A percentile compares a stretch with the other conserved stretches of the same genome.
These are phyloP conservation scores for Metarhizium brunneum DNA, from an alignment of 2,329 filamentous ascomycete species.

Conservation along the genomic window DNA sequence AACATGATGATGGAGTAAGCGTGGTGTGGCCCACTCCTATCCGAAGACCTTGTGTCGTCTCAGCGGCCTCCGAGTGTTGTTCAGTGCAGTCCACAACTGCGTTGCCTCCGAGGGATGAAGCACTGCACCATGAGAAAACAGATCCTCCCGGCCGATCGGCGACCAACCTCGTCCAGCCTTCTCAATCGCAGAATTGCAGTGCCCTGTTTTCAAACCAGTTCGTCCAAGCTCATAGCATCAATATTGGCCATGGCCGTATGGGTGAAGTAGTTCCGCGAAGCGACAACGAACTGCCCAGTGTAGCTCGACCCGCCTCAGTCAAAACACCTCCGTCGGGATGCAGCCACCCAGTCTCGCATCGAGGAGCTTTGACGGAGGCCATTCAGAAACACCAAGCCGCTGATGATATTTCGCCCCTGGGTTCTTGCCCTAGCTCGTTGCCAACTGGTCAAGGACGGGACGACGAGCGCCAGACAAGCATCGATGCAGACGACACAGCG, in stretches of 20 bases:
- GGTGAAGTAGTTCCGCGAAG: not conserved
- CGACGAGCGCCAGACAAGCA: not conserved
- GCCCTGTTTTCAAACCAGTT: not conserved
- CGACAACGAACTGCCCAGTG: not conserved
- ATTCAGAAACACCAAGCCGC: no score
- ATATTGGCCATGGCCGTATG: not conserved
- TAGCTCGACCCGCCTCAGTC: not conserved
- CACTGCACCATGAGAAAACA: not conserved
- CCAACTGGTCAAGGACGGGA: no score
- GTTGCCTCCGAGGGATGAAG: not conserved
- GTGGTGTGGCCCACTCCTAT: not conserved
- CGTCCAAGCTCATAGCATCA: not conserved
- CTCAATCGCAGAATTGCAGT: no score
- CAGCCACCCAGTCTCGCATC: not conserved
- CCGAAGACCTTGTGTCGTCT: not conserved
- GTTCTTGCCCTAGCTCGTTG: not conserved
- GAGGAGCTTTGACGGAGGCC: not conserved
- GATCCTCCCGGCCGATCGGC: not conserved
- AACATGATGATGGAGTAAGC: not conserved
- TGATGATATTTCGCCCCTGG: not conserved
- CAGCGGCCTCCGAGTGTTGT: not conserved
- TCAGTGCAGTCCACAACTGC: not conserved
- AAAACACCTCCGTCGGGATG: not conserved
- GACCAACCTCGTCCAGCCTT: not conserved
- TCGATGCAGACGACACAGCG: not conserved